A percentile compares a stretch with the other conserved stretches of the same genome.
phyloP scores from a whole-genome alignment of 2,329 filamentous ascomycete species.

The Lizonia empirigonia region DNA sequence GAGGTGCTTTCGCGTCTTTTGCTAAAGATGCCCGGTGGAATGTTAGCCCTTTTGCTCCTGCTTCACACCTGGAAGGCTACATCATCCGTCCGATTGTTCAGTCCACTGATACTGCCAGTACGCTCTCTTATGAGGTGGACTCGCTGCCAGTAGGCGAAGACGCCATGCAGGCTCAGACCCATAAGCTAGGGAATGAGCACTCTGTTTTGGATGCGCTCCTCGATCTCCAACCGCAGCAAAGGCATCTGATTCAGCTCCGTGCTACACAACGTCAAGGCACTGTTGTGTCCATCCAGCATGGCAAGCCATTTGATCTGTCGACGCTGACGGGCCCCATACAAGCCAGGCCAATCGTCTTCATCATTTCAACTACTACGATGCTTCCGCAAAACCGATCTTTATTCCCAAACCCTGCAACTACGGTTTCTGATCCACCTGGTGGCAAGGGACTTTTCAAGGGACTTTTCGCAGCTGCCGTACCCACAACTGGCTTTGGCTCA shows the following conservation, averaged over 20 bases:
- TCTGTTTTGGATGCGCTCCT: constrained; percentile 26
- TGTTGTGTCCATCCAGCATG: constrained; percentile 22
- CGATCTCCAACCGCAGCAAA: constrained; percentile 20
- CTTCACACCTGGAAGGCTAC: constrained; percentile 5
- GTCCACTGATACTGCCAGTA: background rate
- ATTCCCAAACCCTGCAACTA: background rate
- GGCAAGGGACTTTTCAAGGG: background rate
- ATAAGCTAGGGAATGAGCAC: constrained; percentile 3
- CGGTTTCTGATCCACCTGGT: background rate
- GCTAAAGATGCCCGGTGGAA: background rate
- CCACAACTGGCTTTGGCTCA: background rate
- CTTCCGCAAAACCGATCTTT: background rate
- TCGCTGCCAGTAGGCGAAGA: background rate
- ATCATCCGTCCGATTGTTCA: background rate
- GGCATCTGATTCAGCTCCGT: constrained; percentile 20
- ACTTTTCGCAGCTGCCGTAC: background rate
- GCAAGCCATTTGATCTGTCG: background rate
- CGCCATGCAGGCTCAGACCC: background rate
- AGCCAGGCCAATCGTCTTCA: background rate
- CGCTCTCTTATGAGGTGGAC: background rate
- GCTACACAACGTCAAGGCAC: constrained; percentile 20
- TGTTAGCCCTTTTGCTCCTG: background rate
- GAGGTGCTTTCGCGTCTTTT: background rate
- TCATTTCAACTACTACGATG: background rate
- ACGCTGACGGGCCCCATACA: background rate